Base-by-base conservation (phyloP, 805 yeast species). In the Spencermartinsiella europaea region DNA sequence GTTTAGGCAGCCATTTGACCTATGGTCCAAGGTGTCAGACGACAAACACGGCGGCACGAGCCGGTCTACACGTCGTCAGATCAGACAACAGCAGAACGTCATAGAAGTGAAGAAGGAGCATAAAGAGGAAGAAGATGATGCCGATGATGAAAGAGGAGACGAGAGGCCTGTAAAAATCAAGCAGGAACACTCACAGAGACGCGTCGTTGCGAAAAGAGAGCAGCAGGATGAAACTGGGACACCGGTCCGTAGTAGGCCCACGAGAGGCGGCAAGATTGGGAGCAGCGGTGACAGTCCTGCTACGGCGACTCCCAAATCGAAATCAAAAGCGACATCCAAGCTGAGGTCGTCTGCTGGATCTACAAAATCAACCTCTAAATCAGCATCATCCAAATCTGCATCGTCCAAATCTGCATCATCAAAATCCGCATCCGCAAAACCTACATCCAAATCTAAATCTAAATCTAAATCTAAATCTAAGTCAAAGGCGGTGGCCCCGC, bases 21-120 rank as follows among this genome's bases (percentile, higher is more conserved):
- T 72, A 12, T 75, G 78, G 78, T 63, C 69, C 16, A 57, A 58
- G 40, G 51, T 56, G 15, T 25, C 31, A 25, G 31, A 25, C 12
- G 62, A 52, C 25, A 51, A 46, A 46, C 15, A 50, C 27, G 62
- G 64, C 12, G 63, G 65, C 40, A 55, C 66, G 43, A 56, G 56
- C 25, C 53, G 64, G 27, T 51, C 59, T 34, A 59, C 63, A 15
- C 49, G 64, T 21, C 53, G 58, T 5, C 60, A 54, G 37, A 41
- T 61, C 17, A 38, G 39, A 37, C 54, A 43, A 51, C 45, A 43
- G 15, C 52, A 51, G 34, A 27, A 38, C 17, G 46, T 38, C 14
- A 22, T 42, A 12, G 48, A 50, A 14, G 42, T 38, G 8, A 38
- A 38, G 12, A 28, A 19, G 14, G 31, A 38, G 22, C 31, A 19